Percentiles rank a stretch among this genome's conserved stretches.
Conservation (phyloP, 2,329 filamentous ascomycete species). For the Bisporella sp. region DNA sequence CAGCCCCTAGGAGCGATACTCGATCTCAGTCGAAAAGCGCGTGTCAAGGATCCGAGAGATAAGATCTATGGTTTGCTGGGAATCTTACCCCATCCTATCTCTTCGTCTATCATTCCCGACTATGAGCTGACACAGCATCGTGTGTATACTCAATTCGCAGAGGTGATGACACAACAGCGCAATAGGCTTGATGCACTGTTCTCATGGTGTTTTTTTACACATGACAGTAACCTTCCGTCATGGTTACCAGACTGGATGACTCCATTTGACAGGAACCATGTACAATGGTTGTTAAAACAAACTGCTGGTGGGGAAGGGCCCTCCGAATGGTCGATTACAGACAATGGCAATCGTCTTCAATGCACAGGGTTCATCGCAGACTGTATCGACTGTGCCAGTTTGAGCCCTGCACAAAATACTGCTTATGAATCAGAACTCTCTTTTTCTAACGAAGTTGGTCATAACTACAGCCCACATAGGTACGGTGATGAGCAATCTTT, state of each 20-base stretch:
- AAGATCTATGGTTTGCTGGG: constrained; percentile 21
- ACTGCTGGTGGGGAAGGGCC: not conserved
- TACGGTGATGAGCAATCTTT: no score
- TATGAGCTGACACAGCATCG: not conserved
- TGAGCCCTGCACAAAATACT: not conserved
- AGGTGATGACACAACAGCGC: not conserved
- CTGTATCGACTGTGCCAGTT: not conserved
- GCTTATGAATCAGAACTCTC: not conserved
- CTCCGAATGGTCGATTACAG: not conserved
- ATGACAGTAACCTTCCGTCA: not conserved
- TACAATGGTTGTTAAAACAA: constrained; percentile 5
- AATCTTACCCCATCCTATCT: not conserved
- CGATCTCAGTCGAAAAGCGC: constrained; percentile 6
- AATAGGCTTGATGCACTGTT: constrained; percentile 1
- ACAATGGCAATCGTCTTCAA: not conserved
- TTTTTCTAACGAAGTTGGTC: no score
- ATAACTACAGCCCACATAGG: no score
- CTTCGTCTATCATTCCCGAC: not conserved
- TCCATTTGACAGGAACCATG: constrained; percentile 3
- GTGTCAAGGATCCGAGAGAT: constrained; percentile 15
- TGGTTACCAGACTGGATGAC: constrained; percentile 8
- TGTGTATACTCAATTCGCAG: constrained; percentile 2
- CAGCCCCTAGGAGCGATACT: not conserved
- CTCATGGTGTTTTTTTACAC: constrained; percentile 3
- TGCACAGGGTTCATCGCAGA: constrained; percentile 4